These are phyloP conservation scores for Talaromyces sp. DNA, from an alignment of 2,329 filamentous ascomycete genomes.

Conservation along the genomic window DNA sequence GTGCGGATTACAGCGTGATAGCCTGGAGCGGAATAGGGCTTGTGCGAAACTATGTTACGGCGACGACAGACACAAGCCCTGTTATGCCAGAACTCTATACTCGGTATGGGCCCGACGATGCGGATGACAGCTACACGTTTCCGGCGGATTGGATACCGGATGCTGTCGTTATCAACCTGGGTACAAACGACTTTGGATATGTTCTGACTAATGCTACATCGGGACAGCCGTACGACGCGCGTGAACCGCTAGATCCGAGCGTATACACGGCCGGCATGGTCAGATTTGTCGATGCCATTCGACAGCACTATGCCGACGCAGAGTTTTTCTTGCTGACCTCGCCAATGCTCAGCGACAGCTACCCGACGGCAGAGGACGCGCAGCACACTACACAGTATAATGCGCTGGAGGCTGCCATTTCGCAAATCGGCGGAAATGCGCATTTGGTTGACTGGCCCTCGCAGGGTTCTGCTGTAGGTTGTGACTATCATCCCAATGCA, in stretches of 20 bases:
- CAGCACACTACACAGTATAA: slow-evolving; percentile 6
- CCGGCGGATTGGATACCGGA: neutral
- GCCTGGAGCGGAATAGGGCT: slow-evolving; percentile 8
- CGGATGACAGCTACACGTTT: slow-evolving; percentile 5
- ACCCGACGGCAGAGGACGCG: neutral
- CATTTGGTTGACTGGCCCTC: slow-evolving; percentile 9
- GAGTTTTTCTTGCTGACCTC: slow-evolving; percentile 9
- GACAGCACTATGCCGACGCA: neutral
- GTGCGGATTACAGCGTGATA: slow-evolving; percentile 7
- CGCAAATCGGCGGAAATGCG: slow-evolving; percentile 3
- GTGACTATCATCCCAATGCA: slow-evolving; percentile 9
- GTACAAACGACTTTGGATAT: slow-evolving; percentile 7
- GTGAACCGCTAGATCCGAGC: neutral
- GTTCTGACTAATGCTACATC: neutral
- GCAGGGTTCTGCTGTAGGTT: slow-evolving; percentile 5
- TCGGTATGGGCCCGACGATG: slow-evolving; percentile 3
- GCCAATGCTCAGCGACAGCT: slow-evolving; percentile 8
- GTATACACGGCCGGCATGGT: slow-evolving; percentile 4
- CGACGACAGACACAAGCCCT: slow-evolving; percentile 1
- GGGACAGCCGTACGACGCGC: slow-evolving; percentile 1
- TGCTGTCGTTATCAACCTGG: slow-evolving; percentile 9
- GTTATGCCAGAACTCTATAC: slow-evolving; percentile 7
- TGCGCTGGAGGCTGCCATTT: neutral
- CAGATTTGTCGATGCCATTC: slow-evolving; percentile 4
- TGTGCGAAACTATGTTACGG: neutral